A percentile compares a stretch with the other conserved stretches of the same genome.
Conservation (phyloP, 2,329 filamentous ascomycete species). For the Cladosporium sp. region DNA sequence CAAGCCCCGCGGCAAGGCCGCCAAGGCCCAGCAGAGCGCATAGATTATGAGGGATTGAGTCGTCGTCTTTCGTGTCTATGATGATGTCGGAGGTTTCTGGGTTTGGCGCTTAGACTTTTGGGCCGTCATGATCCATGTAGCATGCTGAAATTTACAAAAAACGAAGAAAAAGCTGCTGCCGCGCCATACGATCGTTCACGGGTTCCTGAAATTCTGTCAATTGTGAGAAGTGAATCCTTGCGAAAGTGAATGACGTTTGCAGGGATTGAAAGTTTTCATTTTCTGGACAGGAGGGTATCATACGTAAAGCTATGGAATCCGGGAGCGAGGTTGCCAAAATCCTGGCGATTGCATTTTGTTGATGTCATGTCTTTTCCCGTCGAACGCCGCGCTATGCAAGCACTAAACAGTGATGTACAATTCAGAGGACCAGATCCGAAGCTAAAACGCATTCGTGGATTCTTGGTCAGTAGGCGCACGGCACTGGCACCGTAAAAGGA, state of each 20-base stretch:
- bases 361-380: neutral
- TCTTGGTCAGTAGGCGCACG: too few relatives aligned
- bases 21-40: slow-evolving; percentile 24
- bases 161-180: slow-evolving; percentile 13
- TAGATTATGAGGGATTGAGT: slow-evolving; percentile 15
- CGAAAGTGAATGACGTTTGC: neutral
- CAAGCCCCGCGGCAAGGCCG: slow-evolving; percentile 34
- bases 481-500: too few relatives aligned
- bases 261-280: neutral
- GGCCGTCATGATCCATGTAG: slow-evolving; percentile 6
- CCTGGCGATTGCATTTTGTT: too few relatives aligned
- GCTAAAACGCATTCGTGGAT: too few relatives aligned
- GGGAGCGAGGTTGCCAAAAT: too few relatives aligned
- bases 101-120: slow-evolving; percentile 10
- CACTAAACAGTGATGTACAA: neutral
- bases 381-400: slow-evolving; percentile 11
- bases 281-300: neutral
- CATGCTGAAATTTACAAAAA: slow-evolving; percentile 12
- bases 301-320: too few relatives aligned
- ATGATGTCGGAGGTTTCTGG: slow-evolving; percentile 1
- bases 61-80: neutral
- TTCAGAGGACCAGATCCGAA: too few relatives aligned
- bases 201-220: neutral
- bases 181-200: slow-evolving; percentile 5
- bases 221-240: neutral